Percentiles rank a stretch among this genome's conserved stretches.
These are phyloP conservation scores for Cornus controversa DNA, from an alignment of 148 eudicot species.

Conservation along the genomic window DNA sequence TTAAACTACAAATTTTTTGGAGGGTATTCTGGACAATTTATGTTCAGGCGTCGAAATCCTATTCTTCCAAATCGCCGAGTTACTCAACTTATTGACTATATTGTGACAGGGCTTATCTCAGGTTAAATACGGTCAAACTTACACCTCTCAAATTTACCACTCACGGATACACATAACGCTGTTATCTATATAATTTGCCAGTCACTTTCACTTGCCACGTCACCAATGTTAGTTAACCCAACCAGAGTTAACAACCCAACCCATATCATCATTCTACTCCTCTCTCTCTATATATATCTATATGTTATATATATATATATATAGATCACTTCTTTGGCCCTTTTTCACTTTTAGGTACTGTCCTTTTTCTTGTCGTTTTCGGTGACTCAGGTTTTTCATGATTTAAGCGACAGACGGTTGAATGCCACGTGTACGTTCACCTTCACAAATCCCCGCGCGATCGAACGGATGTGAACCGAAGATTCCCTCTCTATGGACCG, in stretches of 20 bases:
- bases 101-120: background rate
- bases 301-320: no score
- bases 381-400: constrained; percentile 11
- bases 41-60: background rate
- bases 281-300: background rate
- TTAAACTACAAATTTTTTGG: background rate
- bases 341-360: background rate
- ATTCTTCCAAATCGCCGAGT: background rate
- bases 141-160: background rate
- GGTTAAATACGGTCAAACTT: background rate
- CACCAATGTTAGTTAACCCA: background rate
- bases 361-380: constrained; percentile 16
- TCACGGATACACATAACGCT: background rate
- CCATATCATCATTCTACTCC: background rate
- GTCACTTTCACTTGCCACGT: background rate
- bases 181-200: background rate
- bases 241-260: background rate
- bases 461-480: constrained; percentile 19
- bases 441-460: constrained; percentile 1
- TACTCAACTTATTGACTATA: no score
- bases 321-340: background rate
- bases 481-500: constrained; percentile 10
- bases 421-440: constrained; percentile 20
- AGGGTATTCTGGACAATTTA: background rate
- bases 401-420: background rate